Base-by-base conservation (phyloP, 2,329 filamentous ascomycete genomes). In the Setomelanomma holmii region DNA sequence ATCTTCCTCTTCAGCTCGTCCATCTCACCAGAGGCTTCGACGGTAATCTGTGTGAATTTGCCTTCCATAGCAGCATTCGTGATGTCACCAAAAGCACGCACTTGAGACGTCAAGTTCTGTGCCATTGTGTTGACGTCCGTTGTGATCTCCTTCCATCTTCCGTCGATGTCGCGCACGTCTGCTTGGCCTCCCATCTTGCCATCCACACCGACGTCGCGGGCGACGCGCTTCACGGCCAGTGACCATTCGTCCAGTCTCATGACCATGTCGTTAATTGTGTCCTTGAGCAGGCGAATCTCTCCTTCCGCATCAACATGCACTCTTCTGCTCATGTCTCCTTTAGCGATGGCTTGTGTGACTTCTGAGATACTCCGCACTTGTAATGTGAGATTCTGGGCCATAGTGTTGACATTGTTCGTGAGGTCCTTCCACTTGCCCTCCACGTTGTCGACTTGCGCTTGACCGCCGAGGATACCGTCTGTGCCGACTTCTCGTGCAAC, bases 211-310 rank as follows among this genome's bases (percentile, higher is more conserved):
- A 98, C 95, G 75, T 98, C 95, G 68, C 95, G 93, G 52, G 93
- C 93, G 23, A 99, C 93, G 64, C 93, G 86, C 77, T 98, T 95
- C 59, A 99, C 89, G 71, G 96, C 93, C 63, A 96, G 92, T 49
- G 93, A 96, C 84, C 97, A 98, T 60, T 93, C 93, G 53, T 95
- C 96, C 44, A 99, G 80, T 58, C 93, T 87, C 72, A 93, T 93
- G 61, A 98, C 93, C 93, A 97, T 97, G 86, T 97, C 93, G 75
- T 97, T 97, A 79, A 97, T 96, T 38, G 93, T 98, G 70, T 96
- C 91, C 73, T 97, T 97, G 45, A 98, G 79, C 2, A 96, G 88
- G 60, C 95, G 85, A 60, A 98, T 96, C 76, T 98, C 93, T 76
- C 93, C 93, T 75, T 93, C 92, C 47, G 93, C 93, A 67, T 96